A percentile compares a stretch with the other conserved stretches of the same genome.
These are phyloP conservation scores for Debaryomycetaceae sp. DNA, from an alignment of 1,139 yeast genomes.

Conservation along the genomic window DNA sequence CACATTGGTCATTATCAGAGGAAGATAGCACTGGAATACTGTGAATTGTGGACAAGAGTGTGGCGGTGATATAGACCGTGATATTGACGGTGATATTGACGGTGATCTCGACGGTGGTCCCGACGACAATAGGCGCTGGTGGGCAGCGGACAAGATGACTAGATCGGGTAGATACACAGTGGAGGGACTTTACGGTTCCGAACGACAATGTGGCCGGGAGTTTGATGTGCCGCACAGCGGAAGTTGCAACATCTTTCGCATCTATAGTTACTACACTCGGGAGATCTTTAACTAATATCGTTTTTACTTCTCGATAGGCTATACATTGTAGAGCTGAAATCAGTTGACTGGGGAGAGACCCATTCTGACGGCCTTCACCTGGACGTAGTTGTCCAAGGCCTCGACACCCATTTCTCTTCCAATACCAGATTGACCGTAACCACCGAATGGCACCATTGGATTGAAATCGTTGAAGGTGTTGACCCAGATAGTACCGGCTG, in stretches of 20 bases:
- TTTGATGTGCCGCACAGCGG: too few species aligned
- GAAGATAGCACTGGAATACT: too few species aligned
- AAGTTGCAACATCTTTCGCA: not conserved
- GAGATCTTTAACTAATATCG: not conserved
- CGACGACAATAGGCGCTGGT: too few species aligned
- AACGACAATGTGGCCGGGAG: too few species aligned
- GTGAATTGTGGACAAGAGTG: too few species aligned
- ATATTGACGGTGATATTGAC: too few species aligned
- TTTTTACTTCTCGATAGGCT: not conserved
- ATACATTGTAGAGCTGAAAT: not conserved
- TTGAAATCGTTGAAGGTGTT: conserved; percentile 27
- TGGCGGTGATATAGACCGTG: too few species aligned
- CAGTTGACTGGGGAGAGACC: conserved; percentile 7
- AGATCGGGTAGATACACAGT: too few species aligned
- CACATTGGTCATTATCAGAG: too few species aligned
- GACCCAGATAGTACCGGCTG: conserved; percentile 26
- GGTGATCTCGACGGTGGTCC: too few species aligned
- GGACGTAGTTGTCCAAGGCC: conserved; percentile 23
- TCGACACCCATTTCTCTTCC: conserved; percentile 29
- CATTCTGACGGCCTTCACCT: conserved; percentile 21
- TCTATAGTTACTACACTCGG: not conserved
- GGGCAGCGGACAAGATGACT: too few species aligned
- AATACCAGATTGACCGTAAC: conserved; percentile 26
- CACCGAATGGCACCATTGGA: conserved; percentile 28
- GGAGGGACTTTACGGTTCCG: too few species aligned